These are phyloP conservation scores for Exserohilum turcica DNA, from an alignment of 2,329 filamentous ascomycete species.

Conservation along the genomic window DNA sequence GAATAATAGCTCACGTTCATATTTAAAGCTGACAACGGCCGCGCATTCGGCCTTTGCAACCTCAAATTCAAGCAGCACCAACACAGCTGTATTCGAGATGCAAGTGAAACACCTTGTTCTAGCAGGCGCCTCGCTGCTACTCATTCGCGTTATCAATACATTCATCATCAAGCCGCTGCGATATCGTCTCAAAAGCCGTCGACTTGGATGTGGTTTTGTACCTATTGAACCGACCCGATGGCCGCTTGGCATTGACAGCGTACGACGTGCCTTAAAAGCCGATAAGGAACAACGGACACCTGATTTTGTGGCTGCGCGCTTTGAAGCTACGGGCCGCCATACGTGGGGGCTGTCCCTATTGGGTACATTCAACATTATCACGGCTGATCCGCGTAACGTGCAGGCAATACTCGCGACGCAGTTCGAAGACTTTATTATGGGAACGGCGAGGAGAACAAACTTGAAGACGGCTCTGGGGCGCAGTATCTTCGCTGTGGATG, in stretches of 20 bases:
- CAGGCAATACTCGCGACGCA: conserved; percentile 11
- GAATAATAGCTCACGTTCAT: background rate
- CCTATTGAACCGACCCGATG: background rate
- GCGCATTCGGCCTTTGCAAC: background rate
- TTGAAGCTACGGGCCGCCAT: conserved; percentile 2
- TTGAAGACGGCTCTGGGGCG: conserved; percentile 7
- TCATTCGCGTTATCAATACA: background rate
- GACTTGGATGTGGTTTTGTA: conserved; percentile 3
- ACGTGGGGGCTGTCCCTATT: conserved; percentile 6
- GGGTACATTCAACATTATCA: conserved; percentile 4
- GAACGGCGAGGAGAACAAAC: conserved; percentile 3
- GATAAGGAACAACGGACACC: conserved; percentile 9
- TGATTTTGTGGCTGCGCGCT: conserved; percentile 3
- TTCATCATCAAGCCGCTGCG: background rate
- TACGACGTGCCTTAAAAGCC: background rate
- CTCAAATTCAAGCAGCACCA: background rate
- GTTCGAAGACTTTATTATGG: conserved; percentile 12
- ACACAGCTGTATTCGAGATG: background rate
- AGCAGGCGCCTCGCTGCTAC: rapidly evolving
- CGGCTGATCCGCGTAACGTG: conserved; percentile 8
- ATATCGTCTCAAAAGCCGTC: background rate
- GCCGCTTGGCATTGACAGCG: conserved; percentile 4
- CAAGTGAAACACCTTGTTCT: background rate
- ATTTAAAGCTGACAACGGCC: background rate
- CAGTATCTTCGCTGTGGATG: conserved; percentile 14